Evolutionary conservation across 768 basidiomycete genomes (phyloP), one percentile per base, ranked within the genome.

Genomic region (Kwoniella heveanensis): DNA sequence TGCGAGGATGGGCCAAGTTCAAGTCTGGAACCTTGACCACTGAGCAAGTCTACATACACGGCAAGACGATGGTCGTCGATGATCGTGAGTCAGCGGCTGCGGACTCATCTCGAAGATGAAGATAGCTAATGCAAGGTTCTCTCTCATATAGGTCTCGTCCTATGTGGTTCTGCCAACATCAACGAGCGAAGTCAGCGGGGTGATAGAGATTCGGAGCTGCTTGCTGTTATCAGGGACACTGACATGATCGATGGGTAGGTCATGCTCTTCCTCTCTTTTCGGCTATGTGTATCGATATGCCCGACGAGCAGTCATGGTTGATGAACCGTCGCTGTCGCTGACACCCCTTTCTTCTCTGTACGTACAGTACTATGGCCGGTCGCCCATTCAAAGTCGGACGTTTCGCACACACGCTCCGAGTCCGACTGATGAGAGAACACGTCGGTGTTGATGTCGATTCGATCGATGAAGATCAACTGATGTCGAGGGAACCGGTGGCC

Each of bases 361-460:
- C 3, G 24, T 19, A 32, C 30, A 94, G 93, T 57, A 88, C 85
- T 0, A 98, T 99, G 95, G 95, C 88, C 9, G 95, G 96, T 19
- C 86, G 86, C 70, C 90, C 93, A 0, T 98, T 90, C 84, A 87
- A 91, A 84, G 95, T 98, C 62, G 96, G 96, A 21, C 88, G 95
- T 25, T 99, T 96, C 79, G 93, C 95, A 1, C 96, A 99, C 80
- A 90, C 90, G 2, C 84, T 99, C 12, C 88, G 96, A 6, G 84
- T 98, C 50, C 87, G 95, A 19, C 83, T 99, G 64, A 99, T 99
- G 96, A 85, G 90, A 67, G 96, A 99, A 76, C 96, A 99, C 77
- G 83, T 96, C 62, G 96, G 96, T 1, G 84, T 98, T 60, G 92
- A 99, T 77, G 93, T 97, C 29, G 96, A 99, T 76, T 84, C 86